Percentiles rank a stretch among this genome's conserved stretches.
These are phyloP conservation scores for Artomyces pyxidatus DNA, from an alignment of 768 basidiomycete genomes.

Conservation along the genomic window DNA sequence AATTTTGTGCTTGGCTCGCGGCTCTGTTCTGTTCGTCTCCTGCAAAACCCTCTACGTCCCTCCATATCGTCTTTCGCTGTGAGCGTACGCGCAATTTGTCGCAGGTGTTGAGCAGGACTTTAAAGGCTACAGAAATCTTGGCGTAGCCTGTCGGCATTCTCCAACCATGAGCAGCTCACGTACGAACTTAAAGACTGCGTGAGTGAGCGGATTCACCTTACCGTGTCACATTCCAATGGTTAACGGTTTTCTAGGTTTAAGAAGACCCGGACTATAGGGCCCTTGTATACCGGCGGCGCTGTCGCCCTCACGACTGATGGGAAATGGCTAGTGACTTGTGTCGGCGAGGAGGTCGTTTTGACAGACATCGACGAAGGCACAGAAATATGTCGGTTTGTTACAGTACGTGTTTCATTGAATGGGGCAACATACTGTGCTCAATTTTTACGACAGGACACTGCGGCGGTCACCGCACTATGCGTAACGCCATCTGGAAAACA, in stretches of 20 bases:
- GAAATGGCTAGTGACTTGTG: conserved; percentile 71
- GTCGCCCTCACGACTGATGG: conserved; percentile 77
- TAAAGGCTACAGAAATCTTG: no score
- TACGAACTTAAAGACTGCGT: conserved; percentile 55
- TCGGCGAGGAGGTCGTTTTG: conserved; percentile 77
- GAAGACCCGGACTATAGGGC: conserved; percentile 62
- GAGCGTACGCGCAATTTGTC: no score
- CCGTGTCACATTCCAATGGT: not conserved
- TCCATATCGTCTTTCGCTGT: no score
- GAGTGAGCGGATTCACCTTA: no score
- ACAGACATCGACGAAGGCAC: conserved; percentile 72
- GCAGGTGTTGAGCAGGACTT: no score
- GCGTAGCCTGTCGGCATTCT: not conserved
- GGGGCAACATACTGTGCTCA: conserved; percentile 1
- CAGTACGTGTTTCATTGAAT: conserved; percentile 46
- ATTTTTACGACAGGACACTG: conserved; percentile 60
- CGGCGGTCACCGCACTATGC: conserved; percentile 77
- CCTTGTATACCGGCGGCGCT: conserved; percentile 85
- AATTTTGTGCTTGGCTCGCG: no score
- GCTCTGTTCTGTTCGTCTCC: no score
- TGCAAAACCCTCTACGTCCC: no score
- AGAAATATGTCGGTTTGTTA: conserved; percentile 73
- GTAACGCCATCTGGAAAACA: conserved; percentile 68
- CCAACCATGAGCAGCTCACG: not conserved
- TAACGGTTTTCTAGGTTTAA: conserved; percentile 51